A percentile compares a stretch with the other conserved stretches of the same genome.
These are phyloP conservation scores for Fusarium burgessii DNA, from an alignment of 2,329 filamentous ascomycete genomes.

Conservation along the genomic window DNA sequence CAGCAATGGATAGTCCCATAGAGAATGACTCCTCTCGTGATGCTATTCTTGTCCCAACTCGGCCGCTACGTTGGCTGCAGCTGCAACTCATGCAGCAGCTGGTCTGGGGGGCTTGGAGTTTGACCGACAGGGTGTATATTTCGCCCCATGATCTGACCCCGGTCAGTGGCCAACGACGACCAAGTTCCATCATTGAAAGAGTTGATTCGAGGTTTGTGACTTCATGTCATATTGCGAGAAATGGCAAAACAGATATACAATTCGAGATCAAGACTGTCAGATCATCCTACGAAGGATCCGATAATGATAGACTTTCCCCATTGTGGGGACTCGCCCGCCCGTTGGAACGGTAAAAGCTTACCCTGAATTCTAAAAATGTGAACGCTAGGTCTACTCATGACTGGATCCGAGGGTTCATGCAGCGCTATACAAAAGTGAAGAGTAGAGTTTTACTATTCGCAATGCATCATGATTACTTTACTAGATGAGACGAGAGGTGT, in stretches of 20 bases:
- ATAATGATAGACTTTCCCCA: slow-evolving; percentile 13
- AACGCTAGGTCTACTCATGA: slow-evolving; percentile 16
- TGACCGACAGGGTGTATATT: slow-evolving; percentile 22
- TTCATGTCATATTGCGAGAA: slow-evolving; percentile 8
- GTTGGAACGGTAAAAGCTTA: slow-evolving; percentile 8
- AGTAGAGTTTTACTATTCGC: background rate
- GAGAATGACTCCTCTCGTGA: slow-evolving; percentile 17
- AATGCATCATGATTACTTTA: background rate
- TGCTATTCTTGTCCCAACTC: slow-evolving; percentile 40
- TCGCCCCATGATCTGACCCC: slow-evolving; percentile 32
- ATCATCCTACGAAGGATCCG: slow-evolving; percentile 29
- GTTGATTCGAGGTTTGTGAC: slow-evolving; percentile 32
- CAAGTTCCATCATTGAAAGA: slow-evolving; percentile 11
- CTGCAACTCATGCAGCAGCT: slow-evolving; percentile 38
- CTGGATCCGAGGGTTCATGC: slow-evolving; percentile 12
- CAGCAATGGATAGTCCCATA: slow-evolving; percentile 12
- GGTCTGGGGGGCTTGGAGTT: slow-evolving; percentile 35
- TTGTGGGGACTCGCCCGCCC: slow-evolving; percentile 24
- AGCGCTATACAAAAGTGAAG: background rate
- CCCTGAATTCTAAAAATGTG: slow-evolving; percentile 10
- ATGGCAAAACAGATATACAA: slow-evolving; percentile 2
- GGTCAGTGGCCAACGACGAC: slow-evolving; percentile 25
- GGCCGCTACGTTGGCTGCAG: slow-evolving; percentile 22
- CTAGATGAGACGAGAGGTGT: background rate
- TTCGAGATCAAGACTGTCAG: slow-evolving; percentile 23